Base-by-base conservation (phyloP, 1,139 yeast species). In the Diutina ranongensis region DNA sequence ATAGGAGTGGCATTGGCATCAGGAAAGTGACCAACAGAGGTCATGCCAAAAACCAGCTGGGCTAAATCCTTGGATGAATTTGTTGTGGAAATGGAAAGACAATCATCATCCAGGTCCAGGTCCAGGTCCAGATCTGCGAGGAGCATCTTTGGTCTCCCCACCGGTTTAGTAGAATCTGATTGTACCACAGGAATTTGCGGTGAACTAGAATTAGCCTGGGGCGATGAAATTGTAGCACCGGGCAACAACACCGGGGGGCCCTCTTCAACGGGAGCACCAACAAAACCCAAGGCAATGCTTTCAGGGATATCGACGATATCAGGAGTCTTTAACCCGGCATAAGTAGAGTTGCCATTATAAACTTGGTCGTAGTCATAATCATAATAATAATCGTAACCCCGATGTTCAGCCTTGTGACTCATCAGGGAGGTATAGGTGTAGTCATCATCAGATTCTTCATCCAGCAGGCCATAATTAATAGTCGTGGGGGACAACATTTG, bases 331-430 rank as follows among this genome's bases (percentile, higher is more conserved):
- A 70, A 70, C 51, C 63, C 60, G 3, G 71, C 65, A 49, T 76
- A 74, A 49, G 74, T 65, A 19, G 76, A 75, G 52, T 77, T 78
- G 35, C 69, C 74, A 3, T 79, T 74, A 57, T 83, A 86, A 19
- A 87, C 96, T 1, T 92, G 75, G 58, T 85, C 86, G 61, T 87
- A 87, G 58, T 85, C 86, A 62, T 87, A 87, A 63, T 88, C 95
- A 59, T 88, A 88, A 59, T 81, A 80, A 65, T 85, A 83, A 59
- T 83, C 88, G 57, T 80, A 81, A 45, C 95, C 92, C 62, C 94
- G 73, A 49, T 85, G 78, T 55, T 78, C 76, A 34, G 83, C 81
- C 59, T 83, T 83, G 62, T 84, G 94, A 3, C 89, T 80, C 50
- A 81, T 71, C 38, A 89, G 84, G n/a, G 73, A 68, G 18, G 74